phyloP scores from a whole-genome alignment of 2,329 filamentous ascomycete genomes.

The Nannizziopsis arthrosporioides region DNA sequence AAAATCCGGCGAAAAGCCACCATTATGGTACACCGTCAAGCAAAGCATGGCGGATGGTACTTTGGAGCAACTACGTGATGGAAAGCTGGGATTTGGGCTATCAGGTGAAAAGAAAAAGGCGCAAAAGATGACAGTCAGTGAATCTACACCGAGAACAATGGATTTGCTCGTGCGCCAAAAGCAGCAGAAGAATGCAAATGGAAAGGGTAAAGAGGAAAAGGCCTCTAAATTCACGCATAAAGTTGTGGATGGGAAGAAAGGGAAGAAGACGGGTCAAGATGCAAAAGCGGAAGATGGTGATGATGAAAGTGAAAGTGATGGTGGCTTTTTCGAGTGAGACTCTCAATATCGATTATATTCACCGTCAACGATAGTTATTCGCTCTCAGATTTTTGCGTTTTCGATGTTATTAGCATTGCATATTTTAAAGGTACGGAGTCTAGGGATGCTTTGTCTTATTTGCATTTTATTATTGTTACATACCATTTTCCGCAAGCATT shows the following conservation, averaged over 20 bases:
- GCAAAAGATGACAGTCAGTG: conserved; percentile 1
- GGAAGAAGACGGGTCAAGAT: background rate
- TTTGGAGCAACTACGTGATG: conserved; percentile 33
- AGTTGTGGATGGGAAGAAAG: background rate
- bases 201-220: background rate
- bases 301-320: conserved; percentile 18
- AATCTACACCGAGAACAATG: background rate
- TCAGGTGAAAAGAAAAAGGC: conserved; percentile 15
- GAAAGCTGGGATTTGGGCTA: conserved; percentile 25
- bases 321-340: conserved; percentile 19
- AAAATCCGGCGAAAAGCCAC: conserved; percentile 24
- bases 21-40: conserved; percentile 37
- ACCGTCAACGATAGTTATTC: background rate
- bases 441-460: too few species aligned
- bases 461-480: too few species aligned
- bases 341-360: background rate
- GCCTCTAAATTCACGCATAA: too few species aligned
- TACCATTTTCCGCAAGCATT: too few species aligned
- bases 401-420: background rate
- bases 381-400: too few species aligned
- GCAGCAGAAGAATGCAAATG: conserved; percentile 2
- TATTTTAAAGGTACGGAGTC: too few species aligned
- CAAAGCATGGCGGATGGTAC: conserved; percentile 35
- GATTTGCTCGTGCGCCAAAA: conserved; percentile 1
- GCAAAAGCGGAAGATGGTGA: conserved; percentile 11